Conservation (phyloP, 2,329 filamentous ascomycete genomes). For the Diaporthe nobilis region DNA sequence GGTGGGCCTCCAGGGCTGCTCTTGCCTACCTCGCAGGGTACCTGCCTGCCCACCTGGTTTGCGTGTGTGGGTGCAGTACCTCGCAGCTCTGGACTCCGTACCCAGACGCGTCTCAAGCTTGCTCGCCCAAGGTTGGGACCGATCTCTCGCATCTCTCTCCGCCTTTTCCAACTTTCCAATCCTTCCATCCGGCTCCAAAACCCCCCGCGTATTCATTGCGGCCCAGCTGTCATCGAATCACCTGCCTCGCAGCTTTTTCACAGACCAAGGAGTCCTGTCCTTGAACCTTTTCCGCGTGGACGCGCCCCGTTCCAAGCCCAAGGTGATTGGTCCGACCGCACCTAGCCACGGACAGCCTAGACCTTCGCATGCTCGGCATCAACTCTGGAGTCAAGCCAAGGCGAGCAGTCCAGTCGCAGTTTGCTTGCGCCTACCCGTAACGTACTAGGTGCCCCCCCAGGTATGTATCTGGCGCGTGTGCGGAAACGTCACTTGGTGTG, state of each 20-base stretch:
- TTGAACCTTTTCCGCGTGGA: conserved; percentile 12
- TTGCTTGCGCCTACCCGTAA: conserved; percentile 28
- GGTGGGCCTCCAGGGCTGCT: neutral
- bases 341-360: conserved; percentile 46
- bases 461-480: conserved; percentile 33
- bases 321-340: conserved; percentile 24
- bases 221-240: conserved; percentile 44
- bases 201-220: conserved; percentile 53
- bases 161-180: conserved; percentile 46
- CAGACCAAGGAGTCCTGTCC: conserved; percentile 17
- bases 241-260: conserved; percentile 35
- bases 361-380: conserved; percentile 44
- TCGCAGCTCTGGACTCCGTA: neutral
- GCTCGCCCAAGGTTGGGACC: conserved; percentile 29
- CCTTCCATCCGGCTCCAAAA: conserved; percentile 53
- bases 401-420: conserved; percentile 37
- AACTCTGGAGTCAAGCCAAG: conserved; percentile 26
- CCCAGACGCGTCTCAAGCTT: conserved; percentile 25
- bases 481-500: conserved; percentile 24
- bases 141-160: conserved; percentile 45
- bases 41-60: neutral
- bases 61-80: neutral
- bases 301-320: conserved; percentile 20
- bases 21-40: conserved; percentile 27
- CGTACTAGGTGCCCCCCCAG: conserved; percentile 28